Percentiles rank a stretch among this genome's conserved stretches.
Conservation (phyloP, 495 filamentous ascomycete genomes). For the Delitschia confertaspora region DNA sequence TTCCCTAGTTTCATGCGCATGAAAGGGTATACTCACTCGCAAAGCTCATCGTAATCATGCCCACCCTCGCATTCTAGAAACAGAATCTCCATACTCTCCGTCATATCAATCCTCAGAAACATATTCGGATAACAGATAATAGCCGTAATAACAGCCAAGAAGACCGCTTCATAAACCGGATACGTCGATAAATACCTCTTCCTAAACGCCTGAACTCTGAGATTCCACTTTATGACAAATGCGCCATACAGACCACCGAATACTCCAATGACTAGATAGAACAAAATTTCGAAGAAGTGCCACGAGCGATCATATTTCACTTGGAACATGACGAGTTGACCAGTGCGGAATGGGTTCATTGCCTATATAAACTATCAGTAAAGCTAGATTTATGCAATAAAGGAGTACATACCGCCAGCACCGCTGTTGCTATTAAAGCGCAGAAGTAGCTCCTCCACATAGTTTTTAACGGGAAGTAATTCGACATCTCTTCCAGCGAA, state of each 20-base stretch:
- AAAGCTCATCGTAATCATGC: slow-evolving; percentile 86
- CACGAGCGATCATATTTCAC: slow-evolving; percentile 91
- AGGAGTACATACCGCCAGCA: slow-evolving; percentile 57
- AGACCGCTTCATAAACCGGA: slow-evolving; percentile 77
- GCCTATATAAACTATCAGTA: slow-evolving; percentile 37
- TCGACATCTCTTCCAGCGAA: slow-evolving; percentile 98
- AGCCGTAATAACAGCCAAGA: slow-evolving; percentile 75
- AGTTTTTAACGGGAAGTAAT: slow-evolving; percentile 92
- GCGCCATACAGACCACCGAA: slow-evolving; percentile 96
- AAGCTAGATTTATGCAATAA: not conserved
- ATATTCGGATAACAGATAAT: slow-evolving; percentile 93
- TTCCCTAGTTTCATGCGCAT: no score
- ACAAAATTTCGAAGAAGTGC: slow-evolving; percentile 95
- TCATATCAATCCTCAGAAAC: slow-evolving; percentile 97
- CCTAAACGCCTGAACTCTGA: slow-evolving; percentile 80
- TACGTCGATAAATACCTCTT: slow-evolving; percentile 87
- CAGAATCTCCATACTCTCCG: slow-evolving; percentile 96
- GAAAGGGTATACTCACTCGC: slow-evolving; percentile 50
- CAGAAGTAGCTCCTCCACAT: slow-evolving; percentile 99
- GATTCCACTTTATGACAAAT: slow-evolving; percentile 97
- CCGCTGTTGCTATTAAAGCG: slow-evolving; percentile 88
- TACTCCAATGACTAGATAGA: slow-evolving; percentile 83
- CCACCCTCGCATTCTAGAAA: slow-evolving; percentile 91
- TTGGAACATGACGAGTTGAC: slow-evolving; percentile 99
- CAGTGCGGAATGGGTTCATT: slow-evolving; percentile 96